Conservation (phyloP, 768 basidiomycete species). For the Sutorius australiensis region DNA sequence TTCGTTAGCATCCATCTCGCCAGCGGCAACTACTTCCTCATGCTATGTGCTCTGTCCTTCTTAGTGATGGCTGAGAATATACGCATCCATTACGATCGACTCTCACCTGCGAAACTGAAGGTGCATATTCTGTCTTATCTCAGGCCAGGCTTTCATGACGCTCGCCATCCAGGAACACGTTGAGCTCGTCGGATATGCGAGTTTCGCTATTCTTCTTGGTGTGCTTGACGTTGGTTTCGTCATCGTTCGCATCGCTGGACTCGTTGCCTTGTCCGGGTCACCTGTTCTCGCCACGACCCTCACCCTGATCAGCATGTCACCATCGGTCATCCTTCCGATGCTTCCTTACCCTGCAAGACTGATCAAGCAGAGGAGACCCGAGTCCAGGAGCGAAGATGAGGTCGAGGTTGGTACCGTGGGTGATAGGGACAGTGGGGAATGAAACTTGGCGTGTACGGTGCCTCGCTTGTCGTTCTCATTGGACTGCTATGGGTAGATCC, state of each 20-base stretch:
- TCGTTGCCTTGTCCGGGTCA: conserved; percentile 11
- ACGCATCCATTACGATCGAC: conserved; percentile 18
- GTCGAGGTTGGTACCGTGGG: background rate
- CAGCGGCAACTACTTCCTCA: conserved; percentile 7
- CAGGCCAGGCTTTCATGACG: background rate
- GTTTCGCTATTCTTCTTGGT: conserved; percentile 14
- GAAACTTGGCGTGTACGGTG: background rate
- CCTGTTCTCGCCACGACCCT: conserved; percentile 12
- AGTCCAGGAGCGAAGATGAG: background rate
- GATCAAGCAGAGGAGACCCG: background rate
- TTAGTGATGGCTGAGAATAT: conserved; percentile 19
- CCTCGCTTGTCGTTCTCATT: background rate
- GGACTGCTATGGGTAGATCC: too few species aligned
- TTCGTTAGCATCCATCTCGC: conserved; percentile 19
- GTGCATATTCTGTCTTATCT: conserved; percentile 1
- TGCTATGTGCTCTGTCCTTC: conserved; percentile 11
- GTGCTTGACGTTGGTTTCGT: conserved; percentile 21
- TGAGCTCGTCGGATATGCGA: conserved; percentile 10
- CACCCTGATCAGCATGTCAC: conserved; percentile 9
- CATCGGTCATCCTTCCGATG: conserved; percentile 1
- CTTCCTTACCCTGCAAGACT: background rate
- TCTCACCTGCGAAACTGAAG: conserved; percentile 23
- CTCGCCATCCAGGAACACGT: conserved; percentile 6
- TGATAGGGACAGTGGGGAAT: background rate
- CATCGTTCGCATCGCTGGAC: conserved; percentile 14